These are phyloP conservation scores for Ogataea pignaliae DNA, from an alignment of 805 yeast species.

Conservation along the genomic window DNA sequence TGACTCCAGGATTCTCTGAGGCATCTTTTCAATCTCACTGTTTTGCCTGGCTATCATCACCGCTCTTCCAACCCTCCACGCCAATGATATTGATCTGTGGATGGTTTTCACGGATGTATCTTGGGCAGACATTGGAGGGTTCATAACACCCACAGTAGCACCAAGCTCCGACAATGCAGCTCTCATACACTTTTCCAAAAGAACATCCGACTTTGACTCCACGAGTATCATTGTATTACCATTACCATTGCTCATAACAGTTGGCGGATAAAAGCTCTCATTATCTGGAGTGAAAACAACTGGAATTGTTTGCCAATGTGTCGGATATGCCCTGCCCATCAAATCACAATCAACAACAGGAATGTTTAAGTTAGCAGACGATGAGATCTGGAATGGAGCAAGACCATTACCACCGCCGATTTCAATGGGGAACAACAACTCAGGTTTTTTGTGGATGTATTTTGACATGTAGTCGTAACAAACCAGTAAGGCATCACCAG, in stretches of 20 bases:
- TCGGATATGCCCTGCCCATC: conserved; percentile 49
- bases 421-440: conserved; percentile 35
- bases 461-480: conserved; percentile 28
- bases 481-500: conserved; percentile 34
- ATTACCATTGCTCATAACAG: conserved; percentile 34
- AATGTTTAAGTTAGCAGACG: conserved; percentile 12
- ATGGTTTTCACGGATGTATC: conserved; percentile 16
- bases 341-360: conserved; percentile 38
- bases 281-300: conserved; percentile 20
- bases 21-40: conserved; percentile 33
- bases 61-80: conserved; percentile 47
- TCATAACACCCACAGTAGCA: conserved; percentile 33
- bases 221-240: conserved; percentile 35
- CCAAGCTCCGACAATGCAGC: conserved; percentile 42
- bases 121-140: conserved; percentile 19
- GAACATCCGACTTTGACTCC: conserved; percentile 27
- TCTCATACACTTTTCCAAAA: conserved; percentile 36
- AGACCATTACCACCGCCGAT: conserved; percentile 44
- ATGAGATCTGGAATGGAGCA: conserved; percentile 23
- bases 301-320: conserved; percentile 38
- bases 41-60: conserved; percentile 34
- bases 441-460: conserved; percentile 26
- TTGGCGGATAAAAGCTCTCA: conserved; percentile 16
- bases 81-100: conserved; percentile 32
- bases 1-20: conserved; percentile 34